These are phyloP conservation scores for Penicillium expansum DNA, from an alignment of 2,329 filamentous ascomycete genomes.

Conservation along the genomic window DNA sequence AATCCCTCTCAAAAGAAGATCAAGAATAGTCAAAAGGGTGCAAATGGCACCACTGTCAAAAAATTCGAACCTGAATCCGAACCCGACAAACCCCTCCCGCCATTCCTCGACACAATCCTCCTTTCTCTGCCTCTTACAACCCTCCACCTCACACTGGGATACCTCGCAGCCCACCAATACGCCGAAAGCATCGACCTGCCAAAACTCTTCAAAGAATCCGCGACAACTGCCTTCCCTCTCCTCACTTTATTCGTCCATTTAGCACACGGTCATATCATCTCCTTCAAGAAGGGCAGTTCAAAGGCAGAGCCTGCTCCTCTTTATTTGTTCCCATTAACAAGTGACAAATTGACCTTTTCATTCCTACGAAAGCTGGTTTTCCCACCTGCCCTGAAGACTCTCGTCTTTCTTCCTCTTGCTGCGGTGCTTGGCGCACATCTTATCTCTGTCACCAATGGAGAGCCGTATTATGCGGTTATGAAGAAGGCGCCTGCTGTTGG, in stretches of 20 bases:
- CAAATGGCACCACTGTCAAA: neutral
- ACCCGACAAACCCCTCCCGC: conserved; percentile 30
- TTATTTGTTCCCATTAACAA: conserved; percentile 27
- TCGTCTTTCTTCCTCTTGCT: conserved; percentile 35
- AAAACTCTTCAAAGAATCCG: conserved; percentile 36
- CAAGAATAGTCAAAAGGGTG: neutral
- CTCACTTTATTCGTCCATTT: conserved; percentile 46
- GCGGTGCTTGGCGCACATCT: conserved; percentile 67
- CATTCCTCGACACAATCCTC: conserved; percentile 45
- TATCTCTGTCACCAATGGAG: conserved; percentile 74
- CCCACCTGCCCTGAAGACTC: conserved; percentile 33
- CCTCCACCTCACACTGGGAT: conserved; percentile 46
- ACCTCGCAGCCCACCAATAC: conserved; percentile 49
- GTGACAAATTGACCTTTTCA: conserved; percentile 25
- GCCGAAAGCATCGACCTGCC: conserved; percentile 37
- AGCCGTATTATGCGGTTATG: conserved; percentile 84
- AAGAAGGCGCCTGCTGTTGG: conserved; percentile 86
- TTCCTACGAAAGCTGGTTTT: conserved; percentile 33
- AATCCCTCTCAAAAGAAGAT: conserved; percentile 2
- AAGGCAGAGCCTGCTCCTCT: neutral
- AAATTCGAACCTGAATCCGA: conserved; percentile 13
- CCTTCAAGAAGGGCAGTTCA: conserved; percentile 21
- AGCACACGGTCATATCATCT: conserved; percentile 45
- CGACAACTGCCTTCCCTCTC: conserved; percentile 42
- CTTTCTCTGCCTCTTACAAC: conserved; percentile 44